A percentile compares a stretch with the other conserved stretches of the same genome.
Conservation (phyloP, 306 rosid genomes). For the Malus sieversii region DNA sequence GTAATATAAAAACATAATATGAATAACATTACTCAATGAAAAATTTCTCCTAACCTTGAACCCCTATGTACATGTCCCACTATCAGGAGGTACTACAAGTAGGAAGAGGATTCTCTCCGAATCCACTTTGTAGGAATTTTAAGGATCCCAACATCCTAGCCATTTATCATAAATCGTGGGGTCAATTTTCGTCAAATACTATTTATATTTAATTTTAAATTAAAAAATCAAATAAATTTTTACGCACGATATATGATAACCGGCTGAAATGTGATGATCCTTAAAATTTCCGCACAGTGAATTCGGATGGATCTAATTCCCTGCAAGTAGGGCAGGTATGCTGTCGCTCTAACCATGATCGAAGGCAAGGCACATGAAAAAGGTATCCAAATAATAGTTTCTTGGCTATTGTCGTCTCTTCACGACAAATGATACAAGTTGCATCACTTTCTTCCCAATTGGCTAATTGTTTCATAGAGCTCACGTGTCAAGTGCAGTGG, state of each 20-base stretch:
- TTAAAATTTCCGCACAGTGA: too few species aligned
- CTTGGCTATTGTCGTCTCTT: constrained; percentile 95
- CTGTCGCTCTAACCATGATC: constrained; percentile 96
- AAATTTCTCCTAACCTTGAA: neutral
- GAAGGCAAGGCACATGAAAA: constrained; percentile 91
- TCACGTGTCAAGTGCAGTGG: constrained; percentile 96
- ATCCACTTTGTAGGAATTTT: too few species aligned
- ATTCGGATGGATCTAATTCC: too few species aligned
- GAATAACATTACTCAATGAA: too few species aligned
- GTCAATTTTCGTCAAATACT: too few species aligned
- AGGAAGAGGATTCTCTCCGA: neutral
- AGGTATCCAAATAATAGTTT: constrained; percentile 88
- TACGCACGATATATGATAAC: too few species aligned
- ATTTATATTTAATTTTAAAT: too few species aligned
- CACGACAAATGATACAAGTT: constrained; percentile 97
- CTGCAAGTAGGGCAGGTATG: constrained; percentile 52
- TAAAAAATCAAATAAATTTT: too few species aligned
- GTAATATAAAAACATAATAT: too few species aligned
- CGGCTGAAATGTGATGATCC: accelerated
- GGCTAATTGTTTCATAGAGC: constrained; percentile 96
- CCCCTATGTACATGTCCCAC: constrained; percentile 51
- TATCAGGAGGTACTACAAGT: constrained; percentile 94
- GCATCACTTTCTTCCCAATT: constrained; percentile 83
- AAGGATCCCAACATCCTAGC: too few species aligned
- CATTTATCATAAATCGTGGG: accelerated